Evolutionary conservation across 306 rosid genomes (phyloP).

Genomic region (Sesbania bispinosa): DNA sequence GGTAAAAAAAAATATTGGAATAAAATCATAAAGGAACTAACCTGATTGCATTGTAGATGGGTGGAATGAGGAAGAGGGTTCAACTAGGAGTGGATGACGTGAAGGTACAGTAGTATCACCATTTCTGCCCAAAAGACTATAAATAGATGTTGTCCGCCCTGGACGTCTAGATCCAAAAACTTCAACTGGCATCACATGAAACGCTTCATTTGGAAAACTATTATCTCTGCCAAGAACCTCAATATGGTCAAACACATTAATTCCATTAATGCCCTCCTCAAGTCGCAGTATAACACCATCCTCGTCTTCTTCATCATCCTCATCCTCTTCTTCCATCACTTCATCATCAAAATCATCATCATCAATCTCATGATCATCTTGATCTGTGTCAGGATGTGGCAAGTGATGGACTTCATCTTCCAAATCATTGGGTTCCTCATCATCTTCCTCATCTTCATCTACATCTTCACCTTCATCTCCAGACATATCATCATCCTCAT

Average conservation of each 20-base stretch:
- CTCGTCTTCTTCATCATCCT: constrained; percentile 97
- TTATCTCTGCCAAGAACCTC: constrained; percentile 94
- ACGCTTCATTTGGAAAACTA: constrained; percentile 77
- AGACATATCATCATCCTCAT: constrained; percentile 95
- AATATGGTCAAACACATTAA: constrained; percentile 93
- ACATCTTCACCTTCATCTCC: constrained; percentile 95
- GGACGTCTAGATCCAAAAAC: constrained; percentile 92
- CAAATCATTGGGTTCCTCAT: constrained; percentile 90
- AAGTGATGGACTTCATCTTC: constrained; percentile 85
- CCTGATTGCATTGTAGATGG: constrained; percentile 70
- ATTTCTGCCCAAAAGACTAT: constrained; percentile 88
- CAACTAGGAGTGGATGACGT: constrained; percentile 89
- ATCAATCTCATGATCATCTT: constrained; percentile 97
- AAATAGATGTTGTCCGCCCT: constrained; percentile 94
- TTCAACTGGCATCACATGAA: constrained; percentile 97
- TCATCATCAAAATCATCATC: constrained; percentile 99
- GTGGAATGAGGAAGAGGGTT: constrained; percentile 55
- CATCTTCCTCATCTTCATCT: constrained; percentile 90
- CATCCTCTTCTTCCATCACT: constrained; percentile 94
- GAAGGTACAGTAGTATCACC: constrained; percentile 81
- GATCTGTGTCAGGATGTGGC: constrained; percentile 94
- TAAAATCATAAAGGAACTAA: constrained; percentile 13
- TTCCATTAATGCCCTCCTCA: constrained; percentile 99
- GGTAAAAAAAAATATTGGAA: neutral
- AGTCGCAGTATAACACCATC: constrained; percentile 94